Conservation (phyloP, 768 basidiomycete genomes). For the Gloeostereum incarnatum region DNA sequence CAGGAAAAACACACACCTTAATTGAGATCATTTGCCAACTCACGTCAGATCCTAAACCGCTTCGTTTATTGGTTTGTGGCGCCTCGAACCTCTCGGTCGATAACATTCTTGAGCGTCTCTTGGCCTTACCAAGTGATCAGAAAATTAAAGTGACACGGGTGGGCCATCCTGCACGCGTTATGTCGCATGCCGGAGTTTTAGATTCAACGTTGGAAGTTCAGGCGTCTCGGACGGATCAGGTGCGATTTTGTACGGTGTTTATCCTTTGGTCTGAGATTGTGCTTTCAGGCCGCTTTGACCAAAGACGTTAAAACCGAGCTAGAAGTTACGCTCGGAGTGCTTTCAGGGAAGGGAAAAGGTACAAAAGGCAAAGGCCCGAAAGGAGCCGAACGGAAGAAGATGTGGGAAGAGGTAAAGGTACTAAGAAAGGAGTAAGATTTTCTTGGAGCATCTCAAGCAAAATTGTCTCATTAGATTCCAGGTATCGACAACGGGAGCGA, state of each 20-base stretch:
- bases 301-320: constrained; percentile 88
- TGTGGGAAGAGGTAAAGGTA: constrained; percentile 83
- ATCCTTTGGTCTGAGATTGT: constrained; percentile 4
- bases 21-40: constrained; percentile 90
- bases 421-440: constrained; percentile 78
- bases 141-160: constrained; percentile 74
- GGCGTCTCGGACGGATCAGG: constrained; percentile 66
- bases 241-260: constrained; percentile 10
- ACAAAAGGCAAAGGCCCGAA: constrained; percentile 63
- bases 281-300: constrained; percentile 71
- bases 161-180: constrained; percentile 92
- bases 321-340: constrained; percentile 49
- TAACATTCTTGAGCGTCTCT: constrained; percentile 85
- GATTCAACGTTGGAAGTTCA: constrained; percentile 68
- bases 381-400: constrained; percentile 66
- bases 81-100: constrained; percentile 94
- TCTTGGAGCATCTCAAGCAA: constrained; percentile 2
- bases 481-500: constrained; percentile 84
- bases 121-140: constrained; percentile 44
- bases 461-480: constrained; percentile 21
- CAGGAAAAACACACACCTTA: constrained; percentile 93
- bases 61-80: constrained; percentile 78
- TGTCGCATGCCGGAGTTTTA: constrained; percentile 57
- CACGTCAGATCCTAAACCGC: constrained; percentile 43
- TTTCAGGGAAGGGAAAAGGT: constrained; percentile 70